phyloP scores from a whole-genome alignment of 768 basidiomycete species.

The Russula sp. region DNA sequence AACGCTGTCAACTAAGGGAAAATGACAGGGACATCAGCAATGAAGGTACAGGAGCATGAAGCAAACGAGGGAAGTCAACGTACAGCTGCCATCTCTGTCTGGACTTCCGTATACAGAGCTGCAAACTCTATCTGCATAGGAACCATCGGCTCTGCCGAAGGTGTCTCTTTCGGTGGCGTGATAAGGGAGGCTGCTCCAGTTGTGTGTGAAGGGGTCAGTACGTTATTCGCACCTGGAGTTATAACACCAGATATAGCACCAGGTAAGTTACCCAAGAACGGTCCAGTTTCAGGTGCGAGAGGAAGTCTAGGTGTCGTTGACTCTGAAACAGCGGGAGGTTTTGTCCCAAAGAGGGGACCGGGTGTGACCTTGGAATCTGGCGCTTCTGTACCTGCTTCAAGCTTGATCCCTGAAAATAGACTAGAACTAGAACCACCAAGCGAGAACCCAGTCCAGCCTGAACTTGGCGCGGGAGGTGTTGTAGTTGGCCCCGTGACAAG shows the following conservation, averaged over 20 bases:
- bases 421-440: not conserved
- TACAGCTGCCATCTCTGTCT: slow-evolving; percentile 58
- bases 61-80: slow-evolving; percentile 33
- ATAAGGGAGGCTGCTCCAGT: not conserved
- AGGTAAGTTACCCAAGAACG: slow-evolving; percentile 21
- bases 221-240: not conserved
- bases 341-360: slow-evolving; percentile 1
- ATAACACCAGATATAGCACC: not conserved
- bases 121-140: slow-evolving; percentile 69
- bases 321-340: not conserved
- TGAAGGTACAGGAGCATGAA: not conserved
- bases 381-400: not conserved
- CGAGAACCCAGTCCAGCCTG: slow-evolving; percentile 4
- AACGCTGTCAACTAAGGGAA: slow-evolving; percentile 43
- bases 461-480: not conserved
- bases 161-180: slow-evolving; percentile 19
- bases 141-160: slow-evolving; percentile 42
- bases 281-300: slow-evolving; percentile 12
- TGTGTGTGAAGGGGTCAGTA: not conserved
- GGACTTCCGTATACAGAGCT: slow-evolving; percentile 46
- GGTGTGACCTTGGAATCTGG: slow-evolving; percentile 3
- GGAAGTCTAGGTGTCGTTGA: slow-evolving; percentile 5
- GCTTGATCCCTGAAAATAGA: too few species aligned
- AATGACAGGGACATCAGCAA: not conserved
- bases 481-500: not conserved